Evolutionary conservation across 805 yeast genomes (phyloP).

Genomic region (Starmera quercuum): DNA sequence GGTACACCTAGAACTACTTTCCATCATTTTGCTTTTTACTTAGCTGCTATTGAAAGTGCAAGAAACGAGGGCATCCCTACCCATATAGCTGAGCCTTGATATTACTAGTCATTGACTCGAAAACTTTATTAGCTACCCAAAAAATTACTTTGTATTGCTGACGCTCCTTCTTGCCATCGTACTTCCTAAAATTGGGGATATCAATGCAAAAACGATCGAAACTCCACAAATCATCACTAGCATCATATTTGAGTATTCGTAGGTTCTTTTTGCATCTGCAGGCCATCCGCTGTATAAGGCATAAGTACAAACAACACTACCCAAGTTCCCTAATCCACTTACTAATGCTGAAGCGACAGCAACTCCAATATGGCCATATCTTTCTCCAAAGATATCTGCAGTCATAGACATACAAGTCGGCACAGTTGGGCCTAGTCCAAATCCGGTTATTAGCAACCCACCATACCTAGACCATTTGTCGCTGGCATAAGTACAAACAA

Average conservation of each 20-base stretch:
- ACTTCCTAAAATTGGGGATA: slow-evolving; percentile 7
- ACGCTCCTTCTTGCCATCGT: too few species aligned
- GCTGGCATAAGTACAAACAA: slow-evolving; percentile 69
- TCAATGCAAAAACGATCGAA: slow-evolving; percentile 46
- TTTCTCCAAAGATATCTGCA: slow-evolving; percentile 61
- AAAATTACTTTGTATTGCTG: too few species aligned
- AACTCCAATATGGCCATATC: slow-evolving; percentile 77
- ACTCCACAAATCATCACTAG: slow-evolving; percentile 70
- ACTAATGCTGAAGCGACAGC: slow-evolving; percentile 81
- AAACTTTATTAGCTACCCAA: too few species aligned
- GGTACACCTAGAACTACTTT: slow-evolving; percentile 66
- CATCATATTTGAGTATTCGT: slow-evolving; percentile 74
- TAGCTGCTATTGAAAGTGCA: slow-evolving; percentile 69
- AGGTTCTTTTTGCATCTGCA: slow-evolving; percentile 54
- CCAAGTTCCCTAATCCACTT: slow-evolving; percentile 81
- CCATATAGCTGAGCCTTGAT: slow-evolving; percentile 25
- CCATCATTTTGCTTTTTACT: slow-evolving; percentile 85
- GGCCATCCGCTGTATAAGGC: slow-evolving; percentile 89
- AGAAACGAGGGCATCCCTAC: slow-evolving; percentile 38
- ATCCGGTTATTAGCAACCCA: slow-evolving; percentile 76
- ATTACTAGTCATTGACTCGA: too few species aligned
- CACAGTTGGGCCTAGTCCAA: slow-evolving; percentile 86
- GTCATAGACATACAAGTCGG: slow-evolving; percentile 84
- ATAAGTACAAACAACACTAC: slow-evolving; percentile 79
- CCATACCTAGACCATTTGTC: slow-evolving; percentile 73